Base-by-base conservation (phyloP, 768 basidiomycete species). In the Suillus clintonianus region DNA sequence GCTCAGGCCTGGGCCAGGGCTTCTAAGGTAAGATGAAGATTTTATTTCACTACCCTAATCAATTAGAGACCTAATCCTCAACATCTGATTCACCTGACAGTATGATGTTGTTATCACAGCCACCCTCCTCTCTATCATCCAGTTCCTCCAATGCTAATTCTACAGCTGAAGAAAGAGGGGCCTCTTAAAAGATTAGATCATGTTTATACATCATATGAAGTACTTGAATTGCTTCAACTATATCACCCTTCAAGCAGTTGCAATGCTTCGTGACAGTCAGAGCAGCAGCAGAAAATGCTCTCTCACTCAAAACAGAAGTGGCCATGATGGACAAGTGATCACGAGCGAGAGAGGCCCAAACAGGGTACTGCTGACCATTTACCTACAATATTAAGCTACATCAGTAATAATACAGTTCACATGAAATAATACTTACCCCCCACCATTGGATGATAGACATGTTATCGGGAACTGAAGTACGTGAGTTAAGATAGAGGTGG, bases 181-280 rank as follows among this genome's bases (percentile, higher is more conserved):
- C 41, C 30, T 56, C 53, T 30, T 17, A 17, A 34, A 77, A 78
- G 2, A 77, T 56, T 0, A 77, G 50, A 57, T 75, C 66, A 39
- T 62, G 14, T 19, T 67, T 51, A 53, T 69, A 64, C 6, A 70
- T 42, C 58, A 73, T 75, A 59, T 74, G 76, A 13, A 77, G 56
- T 42, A 63, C 71, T 62, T 79, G 74, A 32, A 77, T 43, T 2
- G 76, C 77, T 61, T 79, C 73, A 7, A 79, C 71, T 59, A 78
- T 72, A 66, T 80, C 75, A 17, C 64, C 73, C 58, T 78, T 75
- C 45, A 79, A 70, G 11, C 71, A 65, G 60, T 76, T 79, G 5
- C 71, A 68, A 24, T 67, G 72, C 62, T 79, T 79, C 15, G 65
- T 72, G 47, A 80, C 73, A 0, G 80, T 81, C 32, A 81, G 78